Percentiles rank a stretch among this genome's conserved stretches.
phyloP scores from a whole-genome alignment of 2,329 filamentous ascomycete genomes.

The Coniochaeta sp. region DNA sequence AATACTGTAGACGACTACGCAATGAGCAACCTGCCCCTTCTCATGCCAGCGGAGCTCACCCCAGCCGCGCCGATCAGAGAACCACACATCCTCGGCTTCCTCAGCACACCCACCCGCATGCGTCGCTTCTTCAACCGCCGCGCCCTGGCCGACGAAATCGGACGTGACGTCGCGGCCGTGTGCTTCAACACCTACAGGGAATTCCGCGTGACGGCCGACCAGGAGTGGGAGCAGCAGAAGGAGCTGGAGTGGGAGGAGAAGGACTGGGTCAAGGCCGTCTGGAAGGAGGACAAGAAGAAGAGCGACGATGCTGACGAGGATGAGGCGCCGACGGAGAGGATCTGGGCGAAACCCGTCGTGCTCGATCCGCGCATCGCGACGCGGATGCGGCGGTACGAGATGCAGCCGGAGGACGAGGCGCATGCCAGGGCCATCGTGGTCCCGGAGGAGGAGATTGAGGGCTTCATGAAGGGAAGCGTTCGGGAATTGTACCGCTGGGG shows the following conservation, averaged over 20 bases:
- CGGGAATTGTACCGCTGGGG: constrained; percentile 47
- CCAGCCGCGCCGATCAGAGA: constrained; percentile 68
- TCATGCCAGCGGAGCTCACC: constrained; percentile 63
- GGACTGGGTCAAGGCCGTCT: constrained; percentile 28
- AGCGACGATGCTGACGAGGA: constrained; percentile 7
- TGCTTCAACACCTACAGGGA: constrained; percentile 59
- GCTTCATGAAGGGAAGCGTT: constrained; percentile 56
- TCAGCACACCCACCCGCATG: constrained; percentile 79
- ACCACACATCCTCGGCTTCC: constrained; percentile 87
- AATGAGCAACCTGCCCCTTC: constrained; percentile 53
- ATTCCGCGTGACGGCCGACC: constrained; percentile 32
- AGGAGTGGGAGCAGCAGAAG: constrained; percentile 52
- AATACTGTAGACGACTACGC: constrained; percentile 68
- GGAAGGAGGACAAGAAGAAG: constrained; percentile 34
- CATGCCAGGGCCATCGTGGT: constrained; percentile 55
- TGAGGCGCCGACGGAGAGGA: constrained; percentile 49
- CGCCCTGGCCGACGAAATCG: constrained; percentile 77
- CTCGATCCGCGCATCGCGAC: constrained; percentile 68
- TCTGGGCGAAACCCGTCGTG: constrained; percentile 69
- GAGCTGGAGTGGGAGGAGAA: constrained; percentile 44
- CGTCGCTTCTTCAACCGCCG: constrained; percentile 84
- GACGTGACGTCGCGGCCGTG: constrained; percentile 77
- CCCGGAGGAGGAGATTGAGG: constrained; percentile 62
- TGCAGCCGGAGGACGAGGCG: constrained; percentile 62
- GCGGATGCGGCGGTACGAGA: constrained; percentile 74